These are phyloP conservation scores for Hypsizygus ulmarius DNA, from an alignment of 1,284 basidiomycete genomes.

Conservation along the genomic window DNA sequence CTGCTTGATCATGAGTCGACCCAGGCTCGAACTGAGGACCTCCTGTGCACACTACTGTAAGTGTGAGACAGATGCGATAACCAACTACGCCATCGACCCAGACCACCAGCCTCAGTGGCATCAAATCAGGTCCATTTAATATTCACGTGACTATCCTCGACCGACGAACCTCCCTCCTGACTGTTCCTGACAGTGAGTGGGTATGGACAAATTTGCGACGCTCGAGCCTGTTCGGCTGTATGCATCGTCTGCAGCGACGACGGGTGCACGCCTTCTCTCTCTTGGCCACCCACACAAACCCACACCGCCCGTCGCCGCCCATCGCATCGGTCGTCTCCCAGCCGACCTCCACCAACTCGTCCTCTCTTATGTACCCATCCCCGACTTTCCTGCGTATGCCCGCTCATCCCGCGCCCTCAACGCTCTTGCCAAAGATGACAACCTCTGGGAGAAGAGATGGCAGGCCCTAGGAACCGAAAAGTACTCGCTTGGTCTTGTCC, in stretches of 20 bases:
- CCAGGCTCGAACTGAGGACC: too few species aligned
- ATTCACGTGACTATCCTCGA: background rate
- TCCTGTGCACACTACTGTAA: too few species aligned
- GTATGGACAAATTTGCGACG: constrained; percentile 77
- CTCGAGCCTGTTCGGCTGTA: constrained; percentile 77
- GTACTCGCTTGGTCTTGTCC: constrained; percentile 43
- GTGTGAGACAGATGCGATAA: too few species aligned
- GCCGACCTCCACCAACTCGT: constrained; percentile 73
- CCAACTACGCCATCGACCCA: too few species aligned
- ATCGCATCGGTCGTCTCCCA: constrained; percentile 76
- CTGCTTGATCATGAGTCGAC: too few species aligned
- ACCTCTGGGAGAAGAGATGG: constrained; percentile 75
- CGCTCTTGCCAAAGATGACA: constrained; percentile 65
- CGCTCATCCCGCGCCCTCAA: constrained; percentile 64
- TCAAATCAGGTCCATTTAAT: too few species aligned
- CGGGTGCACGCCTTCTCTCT: constrained; percentile 28
- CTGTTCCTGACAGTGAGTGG: constrained; percentile 6
- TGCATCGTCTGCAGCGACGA: constrained; percentile 28
- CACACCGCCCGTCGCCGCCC: constrained; percentile 18
- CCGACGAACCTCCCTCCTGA: too few species aligned
- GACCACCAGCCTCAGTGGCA: too few species aligned
- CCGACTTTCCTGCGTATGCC: constrained; percentile 77
- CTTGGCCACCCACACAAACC: constrained; percentile 14
- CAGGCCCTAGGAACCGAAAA: constrained; percentile 53
- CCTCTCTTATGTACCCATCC: constrained; percentile 68